Evolutionary conservation across 768 basidiomycete genomes (phyloP).

Genomic region (Pleurotus giganteus): DNA sequence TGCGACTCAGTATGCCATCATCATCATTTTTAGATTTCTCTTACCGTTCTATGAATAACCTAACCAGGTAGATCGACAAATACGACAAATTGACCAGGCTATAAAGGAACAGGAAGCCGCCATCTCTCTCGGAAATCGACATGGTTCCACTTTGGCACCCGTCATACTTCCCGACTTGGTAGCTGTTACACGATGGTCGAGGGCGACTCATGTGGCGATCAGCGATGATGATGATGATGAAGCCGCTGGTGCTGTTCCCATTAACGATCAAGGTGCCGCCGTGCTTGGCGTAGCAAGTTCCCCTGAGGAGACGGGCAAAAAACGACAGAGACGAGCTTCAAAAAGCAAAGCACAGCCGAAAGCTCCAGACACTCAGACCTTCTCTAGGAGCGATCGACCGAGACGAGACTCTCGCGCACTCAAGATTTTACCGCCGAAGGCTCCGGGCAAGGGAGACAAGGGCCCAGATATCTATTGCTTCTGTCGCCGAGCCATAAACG

Average conservation of each 20-base stretch:
- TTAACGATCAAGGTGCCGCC: not conserved
- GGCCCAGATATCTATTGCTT: conserved; percentile 3
- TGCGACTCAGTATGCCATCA: conserved; percentile 58
- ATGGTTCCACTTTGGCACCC: conserved; percentile 43
- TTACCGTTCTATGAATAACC: not conserved
- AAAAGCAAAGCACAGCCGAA: not conserved
- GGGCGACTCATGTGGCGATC: conserved; percentile 25
- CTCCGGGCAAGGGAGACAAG: not conserved
- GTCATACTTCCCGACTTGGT: conserved; percentile 62
- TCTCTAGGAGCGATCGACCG: not conserved
- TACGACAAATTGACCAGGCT: conserved; percentile 75
- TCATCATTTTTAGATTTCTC: no score
- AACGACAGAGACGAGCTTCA: not conserved
- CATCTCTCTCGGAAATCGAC: conserved; percentile 49
- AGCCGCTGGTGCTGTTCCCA: not conserved
- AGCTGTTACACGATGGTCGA: conserved; percentile 46
- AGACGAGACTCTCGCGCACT: not conserved
- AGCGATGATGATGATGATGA: conserved; percentile 6
- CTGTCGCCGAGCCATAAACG: not conserved
- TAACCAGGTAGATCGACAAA: conserved; percentile 72
- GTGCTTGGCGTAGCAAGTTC: not conserved
- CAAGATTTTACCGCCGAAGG: conserved; percentile 8
- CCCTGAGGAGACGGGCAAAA: not conserved
- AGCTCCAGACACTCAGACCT: not conserved
- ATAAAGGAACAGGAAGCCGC: conserved; percentile 59